A percentile compares a stretch with the other conserved stretches of the same genome.
phyloP scores from a whole-genome alignment of 305 asterid genomes.

The Fraxinus ornus region DNA sequence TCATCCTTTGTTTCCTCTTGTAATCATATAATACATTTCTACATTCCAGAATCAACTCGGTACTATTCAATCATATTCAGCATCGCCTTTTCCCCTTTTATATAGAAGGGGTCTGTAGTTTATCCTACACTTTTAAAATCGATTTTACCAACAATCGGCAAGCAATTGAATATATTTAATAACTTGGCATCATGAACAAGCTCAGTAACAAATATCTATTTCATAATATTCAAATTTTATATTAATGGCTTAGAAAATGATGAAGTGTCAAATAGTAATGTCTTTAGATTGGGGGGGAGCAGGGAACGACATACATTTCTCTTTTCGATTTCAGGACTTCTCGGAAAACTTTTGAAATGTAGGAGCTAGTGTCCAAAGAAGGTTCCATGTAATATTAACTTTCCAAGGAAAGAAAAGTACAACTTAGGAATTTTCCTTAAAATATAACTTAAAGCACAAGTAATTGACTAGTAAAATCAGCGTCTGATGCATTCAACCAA shows the following conservation, averaged over 20 bases:
- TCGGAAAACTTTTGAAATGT: background rate
- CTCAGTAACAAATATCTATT: background rate
- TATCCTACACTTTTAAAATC: background rate
- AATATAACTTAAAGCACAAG: constrained; percentile 8
- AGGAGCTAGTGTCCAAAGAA: constrained; percentile 9
- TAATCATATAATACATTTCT: constrained; percentile 1
- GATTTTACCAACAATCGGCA: background rate
- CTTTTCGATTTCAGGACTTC: constrained; percentile 3
- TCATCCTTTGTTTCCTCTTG: constrained; percentile 5
- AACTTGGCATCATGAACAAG: background rate
- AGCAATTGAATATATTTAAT: background rate
- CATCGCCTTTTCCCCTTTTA: background rate
- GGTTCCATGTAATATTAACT: background rate
- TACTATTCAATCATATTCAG: background rate
- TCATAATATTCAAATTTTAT: background rate
- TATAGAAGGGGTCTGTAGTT: background rate
- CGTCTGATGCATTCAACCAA: background rate
- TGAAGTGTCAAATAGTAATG: background rate
- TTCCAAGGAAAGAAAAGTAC: constrained; percentile 1
- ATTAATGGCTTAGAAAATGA: background rate
- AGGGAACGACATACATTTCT: background rate
- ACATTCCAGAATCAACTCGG: background rate
- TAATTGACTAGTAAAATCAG: background rate
- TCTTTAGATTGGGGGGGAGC: background rate
- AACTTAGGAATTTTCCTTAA: background rate